phyloP scores from a whole-genome alignment of 2,329 filamentous ascomycete genomes.

The Alternaria postmessia region DNA sequence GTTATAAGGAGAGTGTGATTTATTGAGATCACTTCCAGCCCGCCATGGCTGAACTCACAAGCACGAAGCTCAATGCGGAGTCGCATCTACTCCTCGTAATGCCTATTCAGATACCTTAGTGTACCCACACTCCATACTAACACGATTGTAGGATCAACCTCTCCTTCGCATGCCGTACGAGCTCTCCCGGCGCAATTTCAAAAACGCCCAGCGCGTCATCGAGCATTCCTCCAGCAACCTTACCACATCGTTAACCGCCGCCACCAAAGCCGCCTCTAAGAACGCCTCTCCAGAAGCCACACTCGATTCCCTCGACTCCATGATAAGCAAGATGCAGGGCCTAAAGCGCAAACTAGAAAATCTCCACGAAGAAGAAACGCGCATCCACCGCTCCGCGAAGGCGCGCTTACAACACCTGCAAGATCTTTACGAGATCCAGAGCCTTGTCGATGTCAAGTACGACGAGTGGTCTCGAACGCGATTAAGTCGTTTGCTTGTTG shows the following conservation, averaged over 20 bases:
- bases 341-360: slow-evolving; percentile 86
- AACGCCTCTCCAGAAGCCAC: slow-evolving; percentile 51
- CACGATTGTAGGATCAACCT: slow-evolving; percentile 78
- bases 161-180: slow-evolving; percentile 93
- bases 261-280: slow-evolving; percentile 69
- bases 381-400: slow-evolving; percentile 76
- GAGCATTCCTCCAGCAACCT: slow-evolving; percentile 74
- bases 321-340: slow-evolving; percentile 83
- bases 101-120: not conserved
- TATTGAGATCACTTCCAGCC: slow-evolving; percentile 5
- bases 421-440: slow-evolving; percentile 80
- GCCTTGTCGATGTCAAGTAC: slow-evolving; percentile 90
- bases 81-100: slow-evolving; percentile 77
- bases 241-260: slow-evolving; percentile 64
- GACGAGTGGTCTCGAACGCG: slow-evolving; percentile 86
- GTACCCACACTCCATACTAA: slow-evolving; percentile 61
- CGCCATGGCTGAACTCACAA: slow-evolving; percentile 58
- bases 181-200: slow-evolving; percentile 92
- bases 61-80: slow-evolving; percentile 75
- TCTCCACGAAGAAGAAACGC: slow-evolving; percentile 80
- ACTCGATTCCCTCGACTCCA: slow-evolving; percentile 81
- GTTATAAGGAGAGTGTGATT: not conserved
- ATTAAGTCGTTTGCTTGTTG: slow-evolving; percentile 85
- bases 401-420: slow-evolving; percentile 82
- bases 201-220: slow-evolving; percentile 78